Percentiles rank a stretch among this genome's conserved stretches.
phyloP scores from a whole-genome alignment of 768 basidiomycete species.

The Boletus sp. region DNA sequence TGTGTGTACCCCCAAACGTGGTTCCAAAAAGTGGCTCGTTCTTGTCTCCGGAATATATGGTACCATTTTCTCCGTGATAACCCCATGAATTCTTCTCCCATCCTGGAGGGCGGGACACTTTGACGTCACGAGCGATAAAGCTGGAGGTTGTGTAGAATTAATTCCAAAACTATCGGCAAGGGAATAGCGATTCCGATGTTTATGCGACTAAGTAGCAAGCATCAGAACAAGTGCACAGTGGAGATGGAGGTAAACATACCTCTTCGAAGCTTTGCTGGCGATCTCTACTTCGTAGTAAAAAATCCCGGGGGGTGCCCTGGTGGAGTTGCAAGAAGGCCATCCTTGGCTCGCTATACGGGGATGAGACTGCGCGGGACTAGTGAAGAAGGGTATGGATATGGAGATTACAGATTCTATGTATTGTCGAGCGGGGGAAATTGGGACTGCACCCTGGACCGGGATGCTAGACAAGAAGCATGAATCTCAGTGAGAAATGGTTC shows the following conservation, averaged over 20 bases:
- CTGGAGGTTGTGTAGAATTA: constrained; percentile 36
- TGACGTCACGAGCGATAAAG: constrained; percentile 63
- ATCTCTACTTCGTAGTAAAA: constrained; percentile 95
- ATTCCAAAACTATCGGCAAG: not conserved
- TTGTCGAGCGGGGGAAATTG: too few species aligned
- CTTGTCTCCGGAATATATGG: constrained; percentile 69
- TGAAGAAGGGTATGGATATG: too few species aligned
- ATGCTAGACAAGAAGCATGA: too few species aligned
- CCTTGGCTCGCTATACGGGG: too few species aligned
- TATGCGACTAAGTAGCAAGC: constrained; percentile 52
- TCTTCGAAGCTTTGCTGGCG: constrained; percentile 72
- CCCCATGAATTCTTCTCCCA: constrained; percentile 88
- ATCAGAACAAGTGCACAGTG: constrained; percentile 13
- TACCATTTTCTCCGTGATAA: constrained; percentile 89
- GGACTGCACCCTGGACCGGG: too few species aligned
- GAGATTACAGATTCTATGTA: too few species aligned
- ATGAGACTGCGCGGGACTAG: too few species aligned
- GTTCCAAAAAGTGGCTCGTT: constrained; percentile 73
- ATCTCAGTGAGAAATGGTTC: too few species aligned
- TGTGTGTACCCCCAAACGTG: constrained; percentile 69
- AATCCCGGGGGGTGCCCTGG: too few species aligned
- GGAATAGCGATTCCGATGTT: constrained; percentile 63
- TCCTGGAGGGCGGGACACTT: constrained; percentile 74
- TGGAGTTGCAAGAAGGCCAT: too few species aligned
- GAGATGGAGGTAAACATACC: constrained; percentile 43